Evolutionary conservation across 768 basidiomycete species (phyloP), one percentile per base, ranked within the genome.

Genomic region (Kwoniella shandongensis): DNA sequence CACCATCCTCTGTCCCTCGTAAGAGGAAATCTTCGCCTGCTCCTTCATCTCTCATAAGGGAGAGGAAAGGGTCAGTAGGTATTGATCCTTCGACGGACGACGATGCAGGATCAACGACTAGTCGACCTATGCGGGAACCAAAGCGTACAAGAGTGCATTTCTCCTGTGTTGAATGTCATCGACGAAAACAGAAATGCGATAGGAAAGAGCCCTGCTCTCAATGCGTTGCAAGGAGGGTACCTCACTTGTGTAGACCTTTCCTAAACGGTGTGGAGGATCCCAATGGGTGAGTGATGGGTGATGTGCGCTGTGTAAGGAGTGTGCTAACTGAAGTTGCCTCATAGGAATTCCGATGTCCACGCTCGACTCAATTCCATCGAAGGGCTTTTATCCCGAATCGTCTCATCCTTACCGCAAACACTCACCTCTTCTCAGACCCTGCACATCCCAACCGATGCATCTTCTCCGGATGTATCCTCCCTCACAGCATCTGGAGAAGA

Each of bases 161-260:
- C 53, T 68, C 65, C 35, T 76, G 73, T 47, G 71, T 73, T 0
- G 67, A 69, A 46, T 69, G 67, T 63, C 67, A 70, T 32, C 55
- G 74, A 12, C 47, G 74, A 23, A 76, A 76, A 57, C 74, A 76
- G 61, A 76, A 76, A 59, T 75, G 72, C 46, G 70, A 70, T 56
- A 50, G 70, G 38, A 66, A 69, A 54, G 63, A 76, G 54, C 75
- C 75, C 2, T 76, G 72, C 49, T 68, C 68, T 10, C 74, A 78
- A 49, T 76, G 77, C 55, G 72, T 78, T 13, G 74, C 73, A 4
- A 61, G 77, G 22, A 68, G 73, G 40, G 77, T 78, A 0, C 77
- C 77, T 1, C 75, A 78, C 58, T 69, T 78, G 2, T 78, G 77
- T 51, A 46, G 77, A 49, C 75, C 75, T 6, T 77, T 77, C 60